Base-by-base conservation (phyloP, 2,329 filamentous ascomycete genomes). In the Penicillium sp. region DNA sequence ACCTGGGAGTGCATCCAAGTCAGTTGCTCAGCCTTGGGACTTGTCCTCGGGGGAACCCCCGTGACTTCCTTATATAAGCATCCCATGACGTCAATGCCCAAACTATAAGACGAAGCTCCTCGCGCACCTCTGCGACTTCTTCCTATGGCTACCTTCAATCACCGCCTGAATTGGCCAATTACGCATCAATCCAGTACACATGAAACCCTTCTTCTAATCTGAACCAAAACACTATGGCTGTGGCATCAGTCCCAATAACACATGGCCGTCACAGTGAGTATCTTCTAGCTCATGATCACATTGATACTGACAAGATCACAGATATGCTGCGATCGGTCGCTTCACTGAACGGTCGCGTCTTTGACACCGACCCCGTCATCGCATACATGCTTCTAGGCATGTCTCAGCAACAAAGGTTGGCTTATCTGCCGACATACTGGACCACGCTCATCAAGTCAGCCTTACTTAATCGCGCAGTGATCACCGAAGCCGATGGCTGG, bases 401-500 rank as follows among this genome's bases (percentile, higher is more conserved):
- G 59, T 53, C 64, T 19, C 41, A 8, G 10, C 45, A 65, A 47
- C 53, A 67, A 38, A 51, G 64, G 16, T 51, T 62, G 21, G 57
- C 57, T 2, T 66, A 64, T 46, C 39, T 67, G 19, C 64, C 61
- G 19, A 62, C 51, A 5, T 67, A 65, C 40, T 67, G 64, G 63
- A 45, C 40, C 16, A 59, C 53, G 4, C 54, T 65, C 2, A 53
- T 63, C 41, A 61, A 57, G 31, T 65, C 65, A 15, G 65, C 64
- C 10, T 31, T 66, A 16, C 55, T 66, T 27, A 67, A 68, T 21
- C 44, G 60, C 19, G 63, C 61, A 19, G 4, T 63, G 15, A 66
- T 67, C 40, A 68, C 65, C 36, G 61, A 68, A 38, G 63, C 61
- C 7, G 60, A 68, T 33, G 61, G 47, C 3, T 68, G 63, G 57